A percentile compares a stretch with the other conserved stretches of the same genome.
phyloP scores from a whole-genome alignment of 1,284 basidiomycete genomes.

The Fomitopsis pinicola region DNA sequence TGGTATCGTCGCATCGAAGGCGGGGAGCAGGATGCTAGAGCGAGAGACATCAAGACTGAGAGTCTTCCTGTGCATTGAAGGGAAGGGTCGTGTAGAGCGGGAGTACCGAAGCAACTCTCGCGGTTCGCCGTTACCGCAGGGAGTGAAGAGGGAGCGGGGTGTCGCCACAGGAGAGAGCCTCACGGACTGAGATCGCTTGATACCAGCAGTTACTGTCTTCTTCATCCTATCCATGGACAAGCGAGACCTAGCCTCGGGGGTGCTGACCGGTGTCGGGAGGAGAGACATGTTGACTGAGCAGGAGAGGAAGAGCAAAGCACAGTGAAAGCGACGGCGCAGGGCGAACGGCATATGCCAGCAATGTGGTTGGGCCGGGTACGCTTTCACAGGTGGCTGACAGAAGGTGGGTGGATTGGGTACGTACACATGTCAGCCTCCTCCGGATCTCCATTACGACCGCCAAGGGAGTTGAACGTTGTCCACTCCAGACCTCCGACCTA shows the following conservation, averaged over 20 bases:
- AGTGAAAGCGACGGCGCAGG: neutral
- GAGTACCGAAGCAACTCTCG: neutral
- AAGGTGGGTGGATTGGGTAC: neutral
- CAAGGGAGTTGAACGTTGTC: neutral
- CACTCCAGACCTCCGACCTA: no score
- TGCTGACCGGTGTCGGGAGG: constrained; percentile 2
- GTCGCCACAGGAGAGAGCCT: neutral
- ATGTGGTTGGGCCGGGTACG: neutral
- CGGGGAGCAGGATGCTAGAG: neutral
- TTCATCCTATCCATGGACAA: neutral
- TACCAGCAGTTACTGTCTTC: neutral
- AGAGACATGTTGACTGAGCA: constrained; percentile 4
- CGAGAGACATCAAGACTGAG: neutral
- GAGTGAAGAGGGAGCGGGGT: neutral
- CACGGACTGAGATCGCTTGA: neutral
- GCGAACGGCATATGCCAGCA: neutral
- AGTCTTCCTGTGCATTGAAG: neutral
- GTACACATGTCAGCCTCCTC: neutral
- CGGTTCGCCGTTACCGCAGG: neutral
- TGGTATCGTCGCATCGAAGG: neutral
- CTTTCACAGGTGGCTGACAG: neutral
- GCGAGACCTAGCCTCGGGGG: neutral
- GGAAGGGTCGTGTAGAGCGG: neutral
- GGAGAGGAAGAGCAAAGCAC: neutral
- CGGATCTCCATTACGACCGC: neutral